Base-by-base conservation (phyloP, 345 rosid genomes). In the Brassica cretica region DNA sequence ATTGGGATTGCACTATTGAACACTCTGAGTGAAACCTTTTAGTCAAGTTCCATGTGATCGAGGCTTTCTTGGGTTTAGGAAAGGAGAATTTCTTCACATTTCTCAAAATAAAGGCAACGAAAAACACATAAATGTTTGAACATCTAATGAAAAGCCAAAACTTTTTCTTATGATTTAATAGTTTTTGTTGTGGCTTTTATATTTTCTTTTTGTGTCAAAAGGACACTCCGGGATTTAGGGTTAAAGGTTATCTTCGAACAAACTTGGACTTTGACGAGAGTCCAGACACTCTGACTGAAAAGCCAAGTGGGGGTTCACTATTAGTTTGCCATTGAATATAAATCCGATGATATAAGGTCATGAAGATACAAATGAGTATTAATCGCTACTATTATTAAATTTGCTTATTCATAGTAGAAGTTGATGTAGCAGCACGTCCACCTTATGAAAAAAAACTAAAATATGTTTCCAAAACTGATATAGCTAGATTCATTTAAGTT, bases 191-290 rank as follows among this genome's bases (percentile, higher is more conserved):
- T 76, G 69, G 21, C 30, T 37, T 53, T 53, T 10, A 37, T 68
- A 18, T 8, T 37, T 65, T 71, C 1, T 56, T 46, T 49, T 46
- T 68, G 80, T 81, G 79, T 81, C 72, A 79, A 80, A 79, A 76
- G 85, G 82, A 68, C 68, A 68, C 32, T 67, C 90, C 94, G 81
- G 89, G 81, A 86, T 92, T 87, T 76, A 84, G 88, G 96, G 89
- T 70, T 74, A 85, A 89, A 82, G 80, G 79, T 67, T 78, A 77
- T 79, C 74, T 70, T 64, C 41, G 70, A 78, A 80, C 70, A 79
- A 79, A 79, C 85, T 82, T 83, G 87, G 94, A 85, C 91, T 86
- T 88, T 89, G 92, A 91, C 88, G 75, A 81, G 77, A 75, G 73
- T 75, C 67, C 30, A 59, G 55, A 59, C 75, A 39, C 14, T 60